Evolutionary conservation across 768 basidiomycete genomes (phyloP), one percentile per base, ranked within the genome.

Genomic region (Imleria badia): DNA sequence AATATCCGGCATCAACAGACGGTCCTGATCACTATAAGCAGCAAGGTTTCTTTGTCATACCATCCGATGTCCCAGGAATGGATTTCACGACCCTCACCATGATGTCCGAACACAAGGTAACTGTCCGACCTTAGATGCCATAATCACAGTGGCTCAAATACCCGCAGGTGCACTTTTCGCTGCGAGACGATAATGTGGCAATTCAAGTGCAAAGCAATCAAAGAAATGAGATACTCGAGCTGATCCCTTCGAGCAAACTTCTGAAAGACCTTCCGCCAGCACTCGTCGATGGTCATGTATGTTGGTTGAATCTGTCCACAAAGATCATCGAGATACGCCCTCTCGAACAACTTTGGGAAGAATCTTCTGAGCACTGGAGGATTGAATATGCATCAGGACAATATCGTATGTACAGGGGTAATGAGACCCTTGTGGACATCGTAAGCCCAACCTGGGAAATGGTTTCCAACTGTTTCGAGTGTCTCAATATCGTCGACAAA

Each of bases 261-360:
- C 5, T 2, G 17, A 19, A 36, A 1, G 69, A 69, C 43, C 52
- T 70, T 34, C 69, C 69, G 1, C 33, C n/a, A 1, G 29, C 19
- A 6, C 19, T 40, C 38, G 1, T 71, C 13, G 7, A 47, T 2
- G 51, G 15, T 7, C 56, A 59, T 22, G 46, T 41, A 14, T 66
- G 66, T 40, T 71, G 69, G 67, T 48, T 71, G 17, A 53, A 66
- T 34, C 38, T 67, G 1, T 17, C 46, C 8, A 48, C 44, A 0
- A 6, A 26, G 2, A 43, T 40, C 13, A 60, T 71, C 3, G 70
- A 71, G 26, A 54, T 71, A 19, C 58, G 61, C 0, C 61, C 64
- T n/a, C 41, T 55, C 1, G 38, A 60, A 15, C 39, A 31, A 10
- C 10, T 51, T 1, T 70, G 69, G 69, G 38, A 51, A 6, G 29